phyloP scores from a whole-genome alignment of 2,329 filamentous ascomycete species.

The Aureobasidium subglaciale region DNA sequence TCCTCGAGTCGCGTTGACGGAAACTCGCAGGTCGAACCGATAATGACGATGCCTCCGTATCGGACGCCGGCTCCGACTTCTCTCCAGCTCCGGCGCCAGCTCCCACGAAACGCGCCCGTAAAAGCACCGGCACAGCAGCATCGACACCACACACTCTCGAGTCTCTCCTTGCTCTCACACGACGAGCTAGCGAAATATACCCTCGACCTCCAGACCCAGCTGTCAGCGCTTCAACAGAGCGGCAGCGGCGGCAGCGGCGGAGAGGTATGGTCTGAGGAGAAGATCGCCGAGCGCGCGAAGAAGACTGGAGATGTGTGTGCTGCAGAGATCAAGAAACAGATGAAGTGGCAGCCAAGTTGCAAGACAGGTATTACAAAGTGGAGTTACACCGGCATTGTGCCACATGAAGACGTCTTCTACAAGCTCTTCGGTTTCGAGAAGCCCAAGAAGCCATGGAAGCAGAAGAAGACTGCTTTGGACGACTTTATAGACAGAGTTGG shows the following conservation, averaged over 20 bases:
- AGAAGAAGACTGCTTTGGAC: neutral
- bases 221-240: neutral
- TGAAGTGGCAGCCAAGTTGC: constrained; percentile 1
- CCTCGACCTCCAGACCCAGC: neutral
- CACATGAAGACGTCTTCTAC: neutral
- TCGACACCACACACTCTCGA: neutral
- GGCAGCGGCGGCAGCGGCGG: neutral
- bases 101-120: neutral
- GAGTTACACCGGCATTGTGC: neutral
- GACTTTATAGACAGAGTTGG: neutral
- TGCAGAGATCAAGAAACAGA: neutral
- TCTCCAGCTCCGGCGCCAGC: neutral
- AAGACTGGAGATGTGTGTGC: neutral
- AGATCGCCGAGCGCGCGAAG: neutral
- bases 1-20: neutral
- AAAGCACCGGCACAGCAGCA: neutral
- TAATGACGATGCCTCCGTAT: neutral
- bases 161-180: neutral
- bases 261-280: neutral
- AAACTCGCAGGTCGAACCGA: neutral
- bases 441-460: constrained; percentile 1
- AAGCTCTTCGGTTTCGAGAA: constrained; percentile 2
- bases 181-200: neutral
- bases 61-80: neutral
- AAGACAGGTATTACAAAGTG: neutral